These are phyloP conservation scores for Mariannaea elegans DNA, from an alignment of 2,329 filamentous ascomycete species.

Conservation along the genomic window DNA sequence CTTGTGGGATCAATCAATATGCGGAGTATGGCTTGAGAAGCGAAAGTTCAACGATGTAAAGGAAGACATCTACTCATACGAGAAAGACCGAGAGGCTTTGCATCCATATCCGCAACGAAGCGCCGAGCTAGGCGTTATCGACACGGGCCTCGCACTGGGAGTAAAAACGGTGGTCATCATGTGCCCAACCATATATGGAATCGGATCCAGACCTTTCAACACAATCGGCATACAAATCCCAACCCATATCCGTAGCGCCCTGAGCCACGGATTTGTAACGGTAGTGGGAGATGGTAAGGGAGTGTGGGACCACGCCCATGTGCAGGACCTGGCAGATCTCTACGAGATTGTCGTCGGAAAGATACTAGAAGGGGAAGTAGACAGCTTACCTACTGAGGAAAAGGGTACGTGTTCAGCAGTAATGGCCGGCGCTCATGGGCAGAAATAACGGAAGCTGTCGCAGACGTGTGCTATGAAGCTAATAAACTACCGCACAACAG, in stretches of 20 bases:
- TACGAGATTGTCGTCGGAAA: background rate
- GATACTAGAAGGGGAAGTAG: background rate
- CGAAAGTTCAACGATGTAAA: too few species aligned
- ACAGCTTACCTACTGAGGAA: background rate
- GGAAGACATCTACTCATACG: background rate
- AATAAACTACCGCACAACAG: background rate
- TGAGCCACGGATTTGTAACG: background rate
- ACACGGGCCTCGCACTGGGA: conserved; percentile 47
- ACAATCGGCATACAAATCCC: background rate
- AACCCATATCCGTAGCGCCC: background rate
- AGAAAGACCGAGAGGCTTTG: background rate
- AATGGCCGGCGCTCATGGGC: background rate
- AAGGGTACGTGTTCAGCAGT: background rate
- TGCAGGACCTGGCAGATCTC: background rate
- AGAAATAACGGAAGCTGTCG: background rate
- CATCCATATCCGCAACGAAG: background rate
- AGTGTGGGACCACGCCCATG: background rate
- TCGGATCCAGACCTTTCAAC: conserved; percentile 53
- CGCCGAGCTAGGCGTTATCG: conserved; percentile 47
- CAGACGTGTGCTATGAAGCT: background rate
- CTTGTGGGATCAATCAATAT: background rate
- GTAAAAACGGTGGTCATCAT: conserved; percentile 58
- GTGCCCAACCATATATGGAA: conserved; percentile 57
- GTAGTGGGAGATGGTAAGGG: background rate
- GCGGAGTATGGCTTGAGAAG: too few species aligned